phyloP scores from a whole-genome alignment of 1,284 basidiomycete species.

The Takashimella koratensis region DNA sequence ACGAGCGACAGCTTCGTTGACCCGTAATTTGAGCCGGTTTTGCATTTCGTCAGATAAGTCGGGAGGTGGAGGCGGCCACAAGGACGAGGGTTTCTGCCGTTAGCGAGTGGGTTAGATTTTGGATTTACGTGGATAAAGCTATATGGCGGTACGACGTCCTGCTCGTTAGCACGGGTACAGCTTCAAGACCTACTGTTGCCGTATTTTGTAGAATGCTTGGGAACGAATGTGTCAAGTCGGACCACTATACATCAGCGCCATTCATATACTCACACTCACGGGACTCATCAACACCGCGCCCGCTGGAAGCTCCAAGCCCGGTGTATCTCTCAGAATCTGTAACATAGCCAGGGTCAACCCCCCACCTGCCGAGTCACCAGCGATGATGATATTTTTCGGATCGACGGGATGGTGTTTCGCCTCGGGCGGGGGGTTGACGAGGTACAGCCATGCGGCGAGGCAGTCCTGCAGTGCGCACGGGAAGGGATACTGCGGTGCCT shows the following conservation, averaged over 20 bases:
- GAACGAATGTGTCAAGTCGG: conserved; percentile 91
- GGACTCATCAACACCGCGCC: conserved; percentile 82
- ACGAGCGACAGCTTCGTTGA: conserved; percentile 59
- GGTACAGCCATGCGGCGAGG: conserved; percentile 74
- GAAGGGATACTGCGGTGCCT: conserved; percentile 91
- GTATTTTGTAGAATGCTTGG: conserved; percentile 79
- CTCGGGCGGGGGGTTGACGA: conserved; percentile 65
- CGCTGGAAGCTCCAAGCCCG: conserved; percentile 72
- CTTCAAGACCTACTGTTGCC: conserved; percentile 58
- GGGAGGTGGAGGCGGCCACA: conserved; percentile 87
- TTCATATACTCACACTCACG: conserved; percentile 17
- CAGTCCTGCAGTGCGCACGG: conserved; percentile 89
- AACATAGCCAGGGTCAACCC: conserved; percentile 79
- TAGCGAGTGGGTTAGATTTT: conserved; percentile 1
- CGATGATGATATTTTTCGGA: conserved; percentile 72
- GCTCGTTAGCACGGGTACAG: conserved; percentile 9
- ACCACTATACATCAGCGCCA: conserved; percentile 31
- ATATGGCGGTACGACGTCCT: conserved; percentile 66
- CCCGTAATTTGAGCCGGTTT: conserved; percentile 58
- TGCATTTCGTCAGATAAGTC: conserved; percentile 65
- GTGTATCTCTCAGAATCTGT: conserved; percentile 82
- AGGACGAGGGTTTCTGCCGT: conserved; percentile 75
- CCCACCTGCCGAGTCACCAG: conserved; percentile 93
- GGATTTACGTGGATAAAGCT: conserved; percentile 48
- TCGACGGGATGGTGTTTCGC: conserved; percentile 73